phyloP scores from a whole-genome alignment of 2,329 filamentous ascomycete genomes.

The Penicillium sp. region DNA sequence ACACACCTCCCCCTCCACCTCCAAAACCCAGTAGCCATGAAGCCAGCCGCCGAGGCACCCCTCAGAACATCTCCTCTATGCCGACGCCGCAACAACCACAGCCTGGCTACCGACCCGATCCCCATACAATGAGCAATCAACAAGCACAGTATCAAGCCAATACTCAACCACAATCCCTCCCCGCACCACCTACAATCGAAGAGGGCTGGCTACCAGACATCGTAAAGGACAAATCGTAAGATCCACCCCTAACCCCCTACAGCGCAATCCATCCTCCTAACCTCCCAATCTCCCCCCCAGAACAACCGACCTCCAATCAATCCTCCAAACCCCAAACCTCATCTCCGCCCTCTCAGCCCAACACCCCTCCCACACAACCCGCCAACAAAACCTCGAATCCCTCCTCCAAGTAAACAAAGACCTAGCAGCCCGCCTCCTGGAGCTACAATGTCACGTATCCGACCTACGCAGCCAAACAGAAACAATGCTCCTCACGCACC shows the following conservation, averaged over 20 bases:
- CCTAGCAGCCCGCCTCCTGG: conserved; percentile 60
- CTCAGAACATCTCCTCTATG: conserved; percentile 55
- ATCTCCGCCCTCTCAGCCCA: conserved; percentile 77
- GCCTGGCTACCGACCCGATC: conserved; percentile 36
- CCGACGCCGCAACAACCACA: conserved; percentile 52
- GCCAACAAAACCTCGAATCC: conserved; percentile 67
- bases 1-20: conserved; percentile 70
- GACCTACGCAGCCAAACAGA: conserved; percentile 71
- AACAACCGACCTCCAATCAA: conserved; percentile 68
- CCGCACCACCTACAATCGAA: conserved; percentile 55
- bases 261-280: neutral
- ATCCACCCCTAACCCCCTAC: conserved; percentile 17
- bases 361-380: conserved; percentile 73
- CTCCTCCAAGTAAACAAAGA: conserved; percentile 74
- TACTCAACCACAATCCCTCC: conserved; percentile 24
- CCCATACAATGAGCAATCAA: conserved; percentile 20
- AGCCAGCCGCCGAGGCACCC: conserved; percentile 69
- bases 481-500: conserved; percentile 79
- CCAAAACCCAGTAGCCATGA: conserved; percentile 75
- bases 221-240: conserved; percentile 82
- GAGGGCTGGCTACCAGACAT: conserved; percentile 76
- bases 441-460: conserved; percentile 56
- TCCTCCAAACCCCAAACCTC: conserved; percentile 72
- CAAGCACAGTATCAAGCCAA: neutral
- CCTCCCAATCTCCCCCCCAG: conserved; percentile 27